Evolutionary conservation across 495 filamentous ascomycete genomes (phyloP), one percentile per base, ranked within the genome.

Genomic region (Trichoderma parareesei): DNA sequence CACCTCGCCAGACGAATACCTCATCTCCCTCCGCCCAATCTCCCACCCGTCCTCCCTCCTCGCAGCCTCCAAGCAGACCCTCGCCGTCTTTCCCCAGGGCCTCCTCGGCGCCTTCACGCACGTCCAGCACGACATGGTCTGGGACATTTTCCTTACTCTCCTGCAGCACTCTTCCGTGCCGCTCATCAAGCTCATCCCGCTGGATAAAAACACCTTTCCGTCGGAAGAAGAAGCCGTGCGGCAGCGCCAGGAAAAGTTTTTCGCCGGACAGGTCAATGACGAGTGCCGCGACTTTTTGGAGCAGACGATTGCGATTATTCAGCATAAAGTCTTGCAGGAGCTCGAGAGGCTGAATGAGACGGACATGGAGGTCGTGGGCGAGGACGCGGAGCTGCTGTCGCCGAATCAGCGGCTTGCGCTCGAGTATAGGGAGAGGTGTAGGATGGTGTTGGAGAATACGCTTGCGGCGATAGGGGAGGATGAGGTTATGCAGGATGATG

Each of bases 21-120:
- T 80, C 43, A 76, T 82, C 41, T 77, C 77, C 9, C 69, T 80
- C 11, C 71, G 74, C 8, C 75, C 76, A 42, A 65, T 79, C 44
- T 61, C 48, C 11, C 64, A 80, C 44, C 68, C 67, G 11, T 75
- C 74, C 63, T 78, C 78, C 2, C 55, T 77, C 8, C 69, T 73
- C 1, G 76, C 71, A 11, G 67, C 68, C 6, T 69, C 71, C 0
- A 73, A 74, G 38, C 69, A 74, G 38, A 16, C 16, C 4, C 63
- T 70, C 14, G 60, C 62, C 49, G 62, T 46, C 37, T 61, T 65
- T 14, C 38, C 27, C n/a, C 57, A 8, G 33, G 57, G 46, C 69
- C 73, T 67, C 13, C 68, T 77, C 8, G 71, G 73, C 10, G 67
- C 69, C 46, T 76, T 82, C 18, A 66, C 69, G 4, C 75, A 79